Conservation (phyloP, 1,284 basidiomycete species). For the Microbotryum violaceum region DNA sequence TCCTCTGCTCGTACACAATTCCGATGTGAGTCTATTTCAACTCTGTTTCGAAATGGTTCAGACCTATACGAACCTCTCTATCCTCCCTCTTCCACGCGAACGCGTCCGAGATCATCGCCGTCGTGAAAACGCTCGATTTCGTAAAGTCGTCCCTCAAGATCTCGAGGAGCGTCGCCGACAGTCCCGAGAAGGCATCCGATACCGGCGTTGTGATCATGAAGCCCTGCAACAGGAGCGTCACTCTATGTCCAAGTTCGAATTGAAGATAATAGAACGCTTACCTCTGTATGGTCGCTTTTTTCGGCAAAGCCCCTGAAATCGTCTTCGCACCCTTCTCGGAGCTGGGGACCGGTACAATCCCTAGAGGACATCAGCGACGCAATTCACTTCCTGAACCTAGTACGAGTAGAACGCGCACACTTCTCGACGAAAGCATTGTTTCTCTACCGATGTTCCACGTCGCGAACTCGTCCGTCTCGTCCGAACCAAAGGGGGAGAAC, state of each 20-base stretch:
- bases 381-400: too few relatives aligned
- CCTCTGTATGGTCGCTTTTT: constrained; percentile 23
- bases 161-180: constrained; percentile 21
- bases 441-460: constrained; percentile 21
- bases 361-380: background rate
- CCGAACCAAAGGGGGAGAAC: constrained; percentile 20
- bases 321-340: constrained; percentile 22
- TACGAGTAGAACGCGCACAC: background rate
- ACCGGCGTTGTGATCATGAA: constrained; percentile 17
- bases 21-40: constrained; percentile 3
- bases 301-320: constrained; percentile 24
- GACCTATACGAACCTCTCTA: constrained; percentile 6
- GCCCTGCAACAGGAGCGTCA: constrained; percentile 6
- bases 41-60: background rate
- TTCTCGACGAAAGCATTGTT: constrained; percentile 7
- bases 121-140: constrained; percentile 18
- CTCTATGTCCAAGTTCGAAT: too few relatives aligned
- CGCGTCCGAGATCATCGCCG: constrained; percentile 13
- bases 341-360: background rate
- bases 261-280: background rate
- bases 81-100: constrained; percentile 17
- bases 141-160: constrained; percentile 24
- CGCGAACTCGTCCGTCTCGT: constrained; percentile 27
- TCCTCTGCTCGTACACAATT: background rate
- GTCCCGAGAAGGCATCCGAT: constrained; percentile 22